Evolutionary conservation across 192 early-diverging fungal species (phyloP).

Genomic region (Rhizophagus prolifer): DNA sequence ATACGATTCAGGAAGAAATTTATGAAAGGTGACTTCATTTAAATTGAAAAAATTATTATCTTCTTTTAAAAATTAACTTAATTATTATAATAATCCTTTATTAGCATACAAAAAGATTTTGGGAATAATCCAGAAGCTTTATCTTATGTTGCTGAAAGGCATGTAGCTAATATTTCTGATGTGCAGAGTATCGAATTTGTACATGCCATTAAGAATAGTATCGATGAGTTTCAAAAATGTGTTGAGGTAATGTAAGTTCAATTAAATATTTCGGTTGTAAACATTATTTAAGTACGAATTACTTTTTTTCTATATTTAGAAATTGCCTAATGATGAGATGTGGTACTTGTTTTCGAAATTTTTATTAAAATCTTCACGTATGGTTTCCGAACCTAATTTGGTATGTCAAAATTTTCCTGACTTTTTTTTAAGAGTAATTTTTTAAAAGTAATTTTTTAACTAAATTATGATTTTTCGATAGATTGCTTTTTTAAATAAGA

Average conservation of each 20-base stretch:
- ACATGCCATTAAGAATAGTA: conserved; percentile 4
- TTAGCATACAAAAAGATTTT: conserved; percentile 61
- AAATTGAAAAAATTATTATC: neutral
- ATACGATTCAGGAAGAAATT: conserved; percentile 44
- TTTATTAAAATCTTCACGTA: neutral
- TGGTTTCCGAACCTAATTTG: conserved; percentile 6
- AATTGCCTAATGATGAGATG: conserved; percentile 7
- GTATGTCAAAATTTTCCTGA: neutral
- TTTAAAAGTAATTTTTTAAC: neutral
- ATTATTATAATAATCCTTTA: conserved; percentile 27
- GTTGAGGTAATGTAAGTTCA: conserved; percentile 4
- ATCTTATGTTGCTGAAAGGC: conserved; percentile 44
- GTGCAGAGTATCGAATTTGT: neutral
- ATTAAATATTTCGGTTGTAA: too few relatives aligned
- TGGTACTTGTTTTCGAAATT: conserved; percentile 17
- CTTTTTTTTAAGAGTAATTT: neutral
- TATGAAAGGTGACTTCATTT: conserved; percentile 6
- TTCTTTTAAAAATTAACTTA: neutral
- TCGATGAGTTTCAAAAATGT: conserved; percentile 14
- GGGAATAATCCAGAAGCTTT: conserved; percentile 51
- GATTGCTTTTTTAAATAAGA: neutral
- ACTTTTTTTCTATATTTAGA: neutral
- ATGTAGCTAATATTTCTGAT: neutral
- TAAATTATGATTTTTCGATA: neutral
- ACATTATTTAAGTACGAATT: neutral